A percentile compares a stretch with the other conserved stretches of the same genome.
Evolutionary conservation across 257 asterid genomes (phyloP).

Genomic region (Petrea volubilis): DNA sequence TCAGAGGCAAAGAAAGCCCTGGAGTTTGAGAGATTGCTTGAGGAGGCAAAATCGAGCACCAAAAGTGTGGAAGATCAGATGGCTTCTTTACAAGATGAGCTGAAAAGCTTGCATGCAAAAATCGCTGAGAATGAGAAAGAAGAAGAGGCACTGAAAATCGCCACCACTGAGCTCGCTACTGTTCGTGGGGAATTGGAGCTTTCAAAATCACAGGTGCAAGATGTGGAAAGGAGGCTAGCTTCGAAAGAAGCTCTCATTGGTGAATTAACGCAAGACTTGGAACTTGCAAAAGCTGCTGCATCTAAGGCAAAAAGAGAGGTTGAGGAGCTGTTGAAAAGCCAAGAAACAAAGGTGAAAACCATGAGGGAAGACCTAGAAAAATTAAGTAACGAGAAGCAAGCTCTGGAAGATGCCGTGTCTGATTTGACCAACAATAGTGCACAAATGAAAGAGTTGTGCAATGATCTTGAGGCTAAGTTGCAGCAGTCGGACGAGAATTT

Average conservation of each 20-base stretch:
- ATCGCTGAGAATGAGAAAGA: slow-evolving; percentile 60
- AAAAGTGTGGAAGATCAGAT: slow-evolving; percentile 65
- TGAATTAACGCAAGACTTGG: slow-evolving; percentile 60
- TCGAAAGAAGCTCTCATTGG: slow-evolving; percentile 56
- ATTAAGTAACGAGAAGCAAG: slow-evolving; percentile 51
- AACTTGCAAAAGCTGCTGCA: slow-evolving; percentile 52
- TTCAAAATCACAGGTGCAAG: slow-evolving; percentile 62
- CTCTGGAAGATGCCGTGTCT: slow-evolving; percentile 57
- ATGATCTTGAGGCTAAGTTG: slow-evolving; percentile 78
- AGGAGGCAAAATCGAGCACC: slow-evolving; percentile 55
- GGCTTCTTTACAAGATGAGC: slow-evolving; percentile 57
- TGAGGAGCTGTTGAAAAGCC: slow-evolving; percentile 45
- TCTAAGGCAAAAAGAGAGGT: slow-evolving; percentile 53
- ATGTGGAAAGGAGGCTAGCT: slow-evolving; percentile 62
- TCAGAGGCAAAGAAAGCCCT: slow-evolving; percentile 60
- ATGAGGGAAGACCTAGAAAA: slow-evolving; percentile 55
- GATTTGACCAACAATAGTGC: slow-evolving; percentile 50
- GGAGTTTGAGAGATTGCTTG: slow-evolving; percentile 74
- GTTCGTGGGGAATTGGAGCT: slow-evolving; percentile 63
- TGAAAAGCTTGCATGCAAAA: slow-evolving; percentile 50
- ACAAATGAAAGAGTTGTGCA: slow-evolving; percentile 70
- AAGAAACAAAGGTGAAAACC: slow-evolving; percentile 43
- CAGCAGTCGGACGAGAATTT: slow-evolving; percentile 76
- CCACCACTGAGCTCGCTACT: slow-evolving; percentile 56
- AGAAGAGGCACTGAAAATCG: slow-evolving; percentile 60